Evolutionary conservation across 768 basidiomycete genomes (phyloP), one percentile per base, ranked within the genome.

Genomic region (Cyclocybe aegerita): DNA sequence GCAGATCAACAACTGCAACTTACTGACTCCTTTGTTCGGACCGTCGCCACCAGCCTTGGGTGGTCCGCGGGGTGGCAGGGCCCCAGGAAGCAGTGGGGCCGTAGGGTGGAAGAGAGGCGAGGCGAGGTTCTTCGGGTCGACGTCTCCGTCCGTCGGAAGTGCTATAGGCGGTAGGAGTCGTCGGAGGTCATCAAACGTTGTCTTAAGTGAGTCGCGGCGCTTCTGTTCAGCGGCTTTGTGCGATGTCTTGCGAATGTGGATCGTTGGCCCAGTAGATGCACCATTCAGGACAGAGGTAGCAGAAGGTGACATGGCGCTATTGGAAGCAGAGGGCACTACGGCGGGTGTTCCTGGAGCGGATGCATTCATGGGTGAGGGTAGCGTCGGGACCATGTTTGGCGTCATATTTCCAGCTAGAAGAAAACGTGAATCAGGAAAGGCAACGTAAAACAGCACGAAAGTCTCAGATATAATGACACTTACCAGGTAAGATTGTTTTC

Each of bases 211-310:
- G 69, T 99, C 96, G 7, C 97, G 85, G 39, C 97, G 88, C 65
- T 95, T 94, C 67, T 99, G 97, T 69, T 99, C 97, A 4, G 97
- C 97, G 9, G 86, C 90, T 70, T 98, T 98, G 70, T 99, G 91
- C 6, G 90, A 90, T 29, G 86, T 86, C 66, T 91, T 92, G 52
- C 83, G 80, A 41, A 79, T 67, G 33, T 76, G 76, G 29, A 69
- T 46, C 1, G 70, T 32, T 37, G 68, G 67, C 9, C 56, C 53
- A 46, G 52, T 23, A 5, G 23, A 23, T 3, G 23, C 23, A 23
- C 23, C 23, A 5, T 23, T 23, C 23, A 23, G 23, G 23, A 23
- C 23, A 23, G 23, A 3, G 5, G 4, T 5, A 23, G 23, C 45
- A 23, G 46, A n/a, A 49, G 55, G 33, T 32, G 57, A n/a, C n/a